Conservation (phyloP, 2,329 filamentous ascomycete species). For the Trichophyton benhamiae region DNA sequence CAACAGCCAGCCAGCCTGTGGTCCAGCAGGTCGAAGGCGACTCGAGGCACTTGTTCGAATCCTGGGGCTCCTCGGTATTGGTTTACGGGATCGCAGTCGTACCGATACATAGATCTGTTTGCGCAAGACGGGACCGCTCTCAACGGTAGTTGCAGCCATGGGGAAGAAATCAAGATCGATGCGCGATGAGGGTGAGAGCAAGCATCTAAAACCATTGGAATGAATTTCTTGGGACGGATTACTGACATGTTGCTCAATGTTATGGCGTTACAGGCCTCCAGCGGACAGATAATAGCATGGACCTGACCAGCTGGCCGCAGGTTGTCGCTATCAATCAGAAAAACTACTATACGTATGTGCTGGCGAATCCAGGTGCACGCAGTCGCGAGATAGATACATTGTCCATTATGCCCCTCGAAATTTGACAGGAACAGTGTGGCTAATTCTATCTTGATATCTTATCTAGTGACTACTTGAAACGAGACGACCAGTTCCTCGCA, state of each 20-base stretch:
- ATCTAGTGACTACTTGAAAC: constrained; percentile 84
- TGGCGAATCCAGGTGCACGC: background rate
- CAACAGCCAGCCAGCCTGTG: background rate
- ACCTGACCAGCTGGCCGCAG: constrained; percentile 84
- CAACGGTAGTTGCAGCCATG: background rate
- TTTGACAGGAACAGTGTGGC: background rate
- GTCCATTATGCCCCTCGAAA: background rate
- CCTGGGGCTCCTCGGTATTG: background rate
- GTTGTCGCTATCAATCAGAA: constrained; percentile 95
- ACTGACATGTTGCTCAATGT: background rate
- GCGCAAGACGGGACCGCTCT: background rate
- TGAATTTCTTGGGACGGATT: background rate
- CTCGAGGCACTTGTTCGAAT: background rate
- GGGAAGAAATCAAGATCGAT: constrained; percentile 1
- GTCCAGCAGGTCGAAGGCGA: background rate
- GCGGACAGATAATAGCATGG: constrained; percentile 97
- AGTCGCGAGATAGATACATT: background rate
- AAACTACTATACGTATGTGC: constrained; percentile 87
- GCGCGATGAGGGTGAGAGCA: constrained; percentile 42
- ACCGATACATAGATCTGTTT: background rate
- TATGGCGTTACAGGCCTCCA: constrained; percentile 56
- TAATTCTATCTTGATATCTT: background rate
- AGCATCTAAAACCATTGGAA: background rate
- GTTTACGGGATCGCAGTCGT: background rate
- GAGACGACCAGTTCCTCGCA: constrained; percentile 89